These are phyloP conservation scores for Talaromyces sp. DNA, from an alignment of 2,329 filamentous ascomycete genomes.

Conservation along the genomic window DNA sequence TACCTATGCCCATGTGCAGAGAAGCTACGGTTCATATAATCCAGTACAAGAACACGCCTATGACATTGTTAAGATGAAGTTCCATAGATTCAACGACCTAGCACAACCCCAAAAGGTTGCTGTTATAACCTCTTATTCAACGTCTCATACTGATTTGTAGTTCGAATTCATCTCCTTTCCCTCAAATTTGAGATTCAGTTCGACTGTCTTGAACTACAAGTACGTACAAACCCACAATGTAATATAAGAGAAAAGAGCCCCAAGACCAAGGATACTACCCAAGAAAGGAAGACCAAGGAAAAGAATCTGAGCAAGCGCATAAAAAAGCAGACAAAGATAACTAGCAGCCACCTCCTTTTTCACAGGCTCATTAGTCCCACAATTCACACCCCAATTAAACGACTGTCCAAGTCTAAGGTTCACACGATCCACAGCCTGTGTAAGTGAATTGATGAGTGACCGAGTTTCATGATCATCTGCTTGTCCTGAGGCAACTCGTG, in stretches of 20 bases:
- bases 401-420: background rate
- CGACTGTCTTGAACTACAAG: too few species aligned
- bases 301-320: background rate
- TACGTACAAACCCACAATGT: background rate
- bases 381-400: background rate
- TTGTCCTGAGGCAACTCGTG: background rate
- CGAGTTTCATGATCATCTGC: background rate
- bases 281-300: background rate
- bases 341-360: background rate
- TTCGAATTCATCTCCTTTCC: too few species aligned
- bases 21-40: too few species aligned
- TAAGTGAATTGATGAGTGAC: background rate
- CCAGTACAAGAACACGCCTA: too few species aligned
- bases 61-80: too few species aligned
- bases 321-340: background rate
- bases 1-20: too few species aligned
- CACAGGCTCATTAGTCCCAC: background rate
- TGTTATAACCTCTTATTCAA: too few species aligned
- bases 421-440: background rate
- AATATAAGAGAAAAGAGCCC: background rate
- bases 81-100: too few species aligned
- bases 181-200: too few species aligned
- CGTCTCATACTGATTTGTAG: too few species aligned
- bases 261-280: background rate
- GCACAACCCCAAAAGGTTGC: too few species aligned